A percentile compares a stretch with the other conserved stretches of the same genome.
These are phyloP conservation scores for Pseudevernia furfuracea DNA, from an alignment of 495 filamentous ascomycete genomes.

Conservation along the genomic window DNA sequence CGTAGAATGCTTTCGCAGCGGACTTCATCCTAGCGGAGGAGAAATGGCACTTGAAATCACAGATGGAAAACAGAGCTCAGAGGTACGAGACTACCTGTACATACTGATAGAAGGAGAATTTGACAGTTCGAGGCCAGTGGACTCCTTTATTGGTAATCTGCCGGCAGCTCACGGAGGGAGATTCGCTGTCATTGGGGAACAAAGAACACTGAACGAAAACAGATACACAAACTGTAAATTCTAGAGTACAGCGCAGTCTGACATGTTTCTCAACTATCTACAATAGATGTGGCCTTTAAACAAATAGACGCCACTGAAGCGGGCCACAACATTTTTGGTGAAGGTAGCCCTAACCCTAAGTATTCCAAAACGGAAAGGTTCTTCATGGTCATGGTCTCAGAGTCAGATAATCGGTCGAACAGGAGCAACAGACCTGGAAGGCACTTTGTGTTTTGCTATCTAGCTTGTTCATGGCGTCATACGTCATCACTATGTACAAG, in stretches of 20 bases:
- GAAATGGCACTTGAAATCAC: background rate
- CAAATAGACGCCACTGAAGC: conserved; percentile 6
- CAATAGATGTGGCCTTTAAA: conserved; percentile 3
- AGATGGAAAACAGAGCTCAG: background rate
- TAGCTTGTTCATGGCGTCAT: background rate
- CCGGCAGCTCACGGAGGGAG: background rate
- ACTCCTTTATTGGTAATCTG: conserved; percentile 10
- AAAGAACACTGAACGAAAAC: background rate
- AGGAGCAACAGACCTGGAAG: background rate
- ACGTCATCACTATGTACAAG: background rate
- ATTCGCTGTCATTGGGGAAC: background rate
- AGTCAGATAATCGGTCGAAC: background rate
- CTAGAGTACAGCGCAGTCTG: background rate
- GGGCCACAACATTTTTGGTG: background rate
- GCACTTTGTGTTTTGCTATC: background rate
- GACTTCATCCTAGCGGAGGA: conserved; percentile 49
- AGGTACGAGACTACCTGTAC: background rate
- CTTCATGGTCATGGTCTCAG: too few species aligned
- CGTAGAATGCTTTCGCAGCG: conserved; percentile 61
- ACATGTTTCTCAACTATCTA: background rate
- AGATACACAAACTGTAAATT: background rate
- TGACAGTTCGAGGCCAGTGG: background rate
- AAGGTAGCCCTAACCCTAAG: background rate
- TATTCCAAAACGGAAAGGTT: too few species aligned
- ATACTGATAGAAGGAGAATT: background rate